Conservation (phyloP, 2,329 filamentous ascomycete species). For the Talaromyces pinophilus region DNA sequence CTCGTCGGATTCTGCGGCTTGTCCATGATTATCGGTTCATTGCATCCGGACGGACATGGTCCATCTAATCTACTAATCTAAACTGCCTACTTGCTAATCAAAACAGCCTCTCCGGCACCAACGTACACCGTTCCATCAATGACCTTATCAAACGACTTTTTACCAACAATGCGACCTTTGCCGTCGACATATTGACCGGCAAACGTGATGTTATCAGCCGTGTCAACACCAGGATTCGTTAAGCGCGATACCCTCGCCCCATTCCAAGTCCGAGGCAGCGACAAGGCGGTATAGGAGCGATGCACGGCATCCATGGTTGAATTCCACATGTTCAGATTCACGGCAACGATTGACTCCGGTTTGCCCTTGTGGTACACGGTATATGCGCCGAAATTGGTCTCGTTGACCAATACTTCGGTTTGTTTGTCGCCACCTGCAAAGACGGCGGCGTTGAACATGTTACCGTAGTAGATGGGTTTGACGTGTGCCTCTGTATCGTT, state of each 20-base stretch:
- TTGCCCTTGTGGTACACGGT: background rate
- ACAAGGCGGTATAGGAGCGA: background rate
- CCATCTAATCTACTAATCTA: background rate
- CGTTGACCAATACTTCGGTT: background rate
- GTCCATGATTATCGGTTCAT: background rate
- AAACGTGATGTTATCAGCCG: constrained; percentile 7
- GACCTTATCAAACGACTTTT: constrained; percentile 1
- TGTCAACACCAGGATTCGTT: background rate
- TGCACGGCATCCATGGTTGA: background rate
- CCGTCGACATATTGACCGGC: background rate
- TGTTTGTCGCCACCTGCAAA: background rate
- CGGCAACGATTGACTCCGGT: background rate
- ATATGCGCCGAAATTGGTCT: background rate
- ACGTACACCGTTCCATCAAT: background rate
- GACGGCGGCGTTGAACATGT: background rate
- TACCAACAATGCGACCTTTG: background rate
- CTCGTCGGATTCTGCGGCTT: constrained; percentile 6
- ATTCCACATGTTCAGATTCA: constrained; percentile 10
- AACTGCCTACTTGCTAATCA: background rate
- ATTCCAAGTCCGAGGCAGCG: background rate
- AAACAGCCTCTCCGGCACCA: constrained; percentile 1
- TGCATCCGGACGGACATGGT: background rate
- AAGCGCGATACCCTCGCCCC: constrained; percentile 1
- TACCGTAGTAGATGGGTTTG: background rate
- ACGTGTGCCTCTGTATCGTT: background rate